Percentiles rank a stretch among this genome's conserved stretches.
Conservation (phyloP, 805 yeast species). For the Spencermartinsiella europaea region DNA sequence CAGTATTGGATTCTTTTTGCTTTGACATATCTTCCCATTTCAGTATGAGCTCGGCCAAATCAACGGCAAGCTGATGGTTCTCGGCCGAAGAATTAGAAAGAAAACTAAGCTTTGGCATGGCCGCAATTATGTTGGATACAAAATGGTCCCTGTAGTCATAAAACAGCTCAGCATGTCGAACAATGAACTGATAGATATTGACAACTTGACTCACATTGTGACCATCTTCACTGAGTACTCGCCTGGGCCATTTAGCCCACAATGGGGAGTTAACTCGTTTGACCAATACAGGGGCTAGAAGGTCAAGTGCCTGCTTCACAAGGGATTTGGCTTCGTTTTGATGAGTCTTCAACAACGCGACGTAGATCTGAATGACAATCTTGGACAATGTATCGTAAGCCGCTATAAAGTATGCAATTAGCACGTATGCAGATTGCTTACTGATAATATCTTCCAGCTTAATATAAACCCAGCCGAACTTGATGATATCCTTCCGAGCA, state of each 20-base stretch:
- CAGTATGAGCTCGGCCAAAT: constrained; percentile 76
- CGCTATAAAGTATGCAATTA: constrained; percentile 79
- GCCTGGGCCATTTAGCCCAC: constrained; percentile 94
- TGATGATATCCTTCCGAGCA: constrained; percentile 76
- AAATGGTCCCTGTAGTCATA: constrained; percentile 84
- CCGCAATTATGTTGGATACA: constrained; percentile 80
- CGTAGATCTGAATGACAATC: constrained; percentile 87
- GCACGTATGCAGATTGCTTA: constrained; percentile 88
- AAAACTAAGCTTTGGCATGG: constrained; percentile 85
- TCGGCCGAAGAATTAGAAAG: constrained; percentile 72
- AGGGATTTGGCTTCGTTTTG: constrained; percentile 78
- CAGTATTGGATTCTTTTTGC: constrained; percentile 6
- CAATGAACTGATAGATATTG: constrained; percentile 83
- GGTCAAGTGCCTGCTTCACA: constrained; percentile 81
- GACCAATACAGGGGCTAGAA: constrained; percentile 82
- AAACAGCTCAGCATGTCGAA: constrained; percentile 78
- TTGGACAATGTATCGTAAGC: constrained; percentile 85
- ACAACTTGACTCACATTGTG: constrained; percentile 80
- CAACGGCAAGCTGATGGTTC: constrained; percentile 81
- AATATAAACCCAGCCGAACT: constrained; percentile 90
- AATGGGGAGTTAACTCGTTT: constrained; percentile 52
- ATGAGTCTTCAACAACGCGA: constrained; percentile 78
- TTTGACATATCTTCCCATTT: constrained; percentile 66
- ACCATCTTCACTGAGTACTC: constrained; percentile 87
- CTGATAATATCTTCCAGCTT: constrained; percentile 83